Evolutionary conservation across 345 rosid genomes (phyloP), one percentile per base, ranked within the genome.

Genomic region (Heritiera fomes): DNA sequence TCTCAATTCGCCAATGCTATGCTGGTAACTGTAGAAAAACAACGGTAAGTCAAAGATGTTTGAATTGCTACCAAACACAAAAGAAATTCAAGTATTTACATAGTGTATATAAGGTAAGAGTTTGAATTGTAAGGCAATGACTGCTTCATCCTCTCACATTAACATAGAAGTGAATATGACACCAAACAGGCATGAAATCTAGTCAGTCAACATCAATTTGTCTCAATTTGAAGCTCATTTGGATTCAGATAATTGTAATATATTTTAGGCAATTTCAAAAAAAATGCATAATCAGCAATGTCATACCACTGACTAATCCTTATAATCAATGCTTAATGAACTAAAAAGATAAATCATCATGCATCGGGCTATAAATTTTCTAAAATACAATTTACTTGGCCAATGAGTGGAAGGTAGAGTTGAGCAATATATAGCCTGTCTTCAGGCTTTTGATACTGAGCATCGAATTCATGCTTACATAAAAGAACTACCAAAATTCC

Each of bases 391-490:
- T 5, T 15, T 83, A 96, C 99, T 97, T 92, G 98, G 74, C 97
- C 98, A 23, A 96, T 89, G 80, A 96, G 92, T 47, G 99, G 98
- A 82, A 92, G 92, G 85, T 96, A 94, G 47, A 43, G 45, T 43
- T 43, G 45, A 50, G 98, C 95, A 59, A 96, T 96, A 75, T 96
- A 96, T 52, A 94, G 90, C 86, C 94, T 96, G 89, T 96, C 99
- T 89, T 96, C 99, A 63, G 94, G 95, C 90, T 94, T 96, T 78
- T 96, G 98, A 84, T 96, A 96, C 77, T 98, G 98, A 84, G 89
- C 91, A 86, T 96, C 99, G 85, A 91, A 96, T 80, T 93, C 98
- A 81, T 94, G 98, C 89, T 96, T 96, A 90, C 99, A 96, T 56
- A 94, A 82, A 64, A 96, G 91, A 77, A 92, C 88, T 55, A 96